Evolutionary conservation across 2,329 filamentous ascomycete species (phyloP), one percentile per base, ranked within the genome.

Genomic region (Penicillium sp.): DNA sequence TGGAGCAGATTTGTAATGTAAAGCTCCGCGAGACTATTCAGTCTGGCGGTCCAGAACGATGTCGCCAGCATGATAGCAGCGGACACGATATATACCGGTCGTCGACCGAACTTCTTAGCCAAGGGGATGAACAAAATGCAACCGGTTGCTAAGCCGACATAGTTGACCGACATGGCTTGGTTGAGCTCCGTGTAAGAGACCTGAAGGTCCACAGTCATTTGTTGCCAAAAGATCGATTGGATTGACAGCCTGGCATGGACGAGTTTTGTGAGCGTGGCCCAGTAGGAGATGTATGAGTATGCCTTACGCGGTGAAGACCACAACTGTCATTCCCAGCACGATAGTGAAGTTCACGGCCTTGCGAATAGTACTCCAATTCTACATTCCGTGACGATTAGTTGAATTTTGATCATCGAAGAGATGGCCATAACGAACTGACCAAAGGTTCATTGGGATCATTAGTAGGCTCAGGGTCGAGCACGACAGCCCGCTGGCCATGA

Each of bases 101-200:
- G 73, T 22, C 80, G 69, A 4, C 81, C 80, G 50, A 72, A 82
- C 54, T 81, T 81, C 58, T 78, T 73, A 1, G 78, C 77, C 9
- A 83, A 73, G 0, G 81, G 80, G 6, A 82, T 76, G 51, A 82
- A 74, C 1, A 82, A n/a, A 3, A 81, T 61, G 43, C 75, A 75
- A 2, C 80, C 79, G n/a, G 78, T 60, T 13, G 76, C 73, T 0
- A 83, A 67, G 1, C 75, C 76, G 1, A 75, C 80, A 55, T 70
- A 81, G n/a, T 76, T 78, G 5, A 78, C 75, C 1, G 81, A 82
- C 60, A 77, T 79, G 2, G 75, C 75, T 47, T 79, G 74, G 53
- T 82, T 84, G 37, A 83, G 61, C 1, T 75, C 65, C 0, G 66
- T 62, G 58, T 75, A 77, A 35, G 69, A 75, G 58, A 81, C 78